phyloP scores from a whole-genome alignment of 768 basidiomycete species.

The Steccherinum ochraceum region DNA sequence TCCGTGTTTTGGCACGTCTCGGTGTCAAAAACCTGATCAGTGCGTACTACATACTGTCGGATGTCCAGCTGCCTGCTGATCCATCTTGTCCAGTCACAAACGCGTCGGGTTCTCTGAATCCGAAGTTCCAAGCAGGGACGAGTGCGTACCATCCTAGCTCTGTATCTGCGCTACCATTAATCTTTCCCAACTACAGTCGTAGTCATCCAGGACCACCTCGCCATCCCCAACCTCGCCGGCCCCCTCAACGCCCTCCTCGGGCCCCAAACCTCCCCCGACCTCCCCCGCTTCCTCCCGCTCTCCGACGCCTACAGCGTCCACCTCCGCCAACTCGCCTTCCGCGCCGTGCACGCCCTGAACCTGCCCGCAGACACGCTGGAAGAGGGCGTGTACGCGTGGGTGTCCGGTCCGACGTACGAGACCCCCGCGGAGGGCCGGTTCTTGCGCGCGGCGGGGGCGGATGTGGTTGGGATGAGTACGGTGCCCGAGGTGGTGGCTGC shows the following conservation, averaged over 20 bases:
- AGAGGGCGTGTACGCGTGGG: constrained; percentile 89
- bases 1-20: constrained; percentile 70
- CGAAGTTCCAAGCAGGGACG: constrained; percentile 69
- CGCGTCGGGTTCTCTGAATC: constrained; percentile 79
- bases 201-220: constrained; percentile 79
- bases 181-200: constrained; percentile 57
- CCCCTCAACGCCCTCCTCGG: constrained; percentile 76
- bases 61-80: neutral
- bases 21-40: constrained; percentile 74
- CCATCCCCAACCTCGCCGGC: constrained; percentile 71
- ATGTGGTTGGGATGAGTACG: constrained; percentile 94
- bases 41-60: constrained; percentile 29
- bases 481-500: constrained; percentile 85
- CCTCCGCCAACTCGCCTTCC: constrained; percentile 68
- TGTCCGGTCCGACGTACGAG: constrained; percentile 86
- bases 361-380: constrained; percentile 50
- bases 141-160: constrained; percentile 40
- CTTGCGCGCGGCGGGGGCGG: constrained; percentile 67
- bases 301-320: constrained; percentile 75
- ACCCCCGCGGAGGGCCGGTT: constrained; percentile 82
- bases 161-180: neutral
- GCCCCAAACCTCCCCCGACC: constrained; percentile 47
- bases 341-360: constrained; percentile 57
- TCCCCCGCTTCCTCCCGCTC: constrained; percentile 76
- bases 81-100: constrained; percentile 61